Evolutionary conservation across 768 basidiomycete genomes (phyloP).

Genomic region (Suillus subaureus): DNA sequence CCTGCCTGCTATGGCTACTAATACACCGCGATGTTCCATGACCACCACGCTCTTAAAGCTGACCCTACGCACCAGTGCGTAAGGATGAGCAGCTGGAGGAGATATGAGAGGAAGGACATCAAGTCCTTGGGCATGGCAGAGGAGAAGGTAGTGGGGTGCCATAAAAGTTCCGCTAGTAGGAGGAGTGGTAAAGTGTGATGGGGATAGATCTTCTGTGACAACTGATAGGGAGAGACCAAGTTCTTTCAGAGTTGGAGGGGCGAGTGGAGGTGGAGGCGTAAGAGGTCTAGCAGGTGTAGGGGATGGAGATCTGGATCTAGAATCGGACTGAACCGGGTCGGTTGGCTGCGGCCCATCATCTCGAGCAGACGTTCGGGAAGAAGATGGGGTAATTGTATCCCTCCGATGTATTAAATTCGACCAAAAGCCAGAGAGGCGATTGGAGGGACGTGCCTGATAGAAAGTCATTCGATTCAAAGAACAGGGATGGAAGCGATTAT

Average conservation of each 20-base stretch:
- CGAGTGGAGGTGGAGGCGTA: slow-evolving; percentile 73
- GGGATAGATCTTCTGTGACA: slow-evolving; percentile 67
- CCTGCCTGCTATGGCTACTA: slow-evolving; percentile 88
- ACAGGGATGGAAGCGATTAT: slow-evolving; percentile 6
- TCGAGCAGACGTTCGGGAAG: slow-evolving; percentile 30
- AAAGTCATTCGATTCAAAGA: slow-evolving; percentile 11
- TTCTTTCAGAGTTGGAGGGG: slow-evolving; percentile 71
- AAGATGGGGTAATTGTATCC: slow-evolving; percentile 42
- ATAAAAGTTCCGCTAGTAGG: slow-evolving; percentile 81
- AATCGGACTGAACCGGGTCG: slow-evolving; percentile 31
- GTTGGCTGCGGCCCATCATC: slow-evolving; percentile 34
- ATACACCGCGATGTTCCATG: slow-evolving; percentile 88
- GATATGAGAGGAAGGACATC: slow-evolving; percentile 81
- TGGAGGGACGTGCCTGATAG: slow-evolving; percentile 60
- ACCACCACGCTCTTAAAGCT: slow-evolving; percentile 87
- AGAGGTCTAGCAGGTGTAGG: slow-evolving; percentile 53
- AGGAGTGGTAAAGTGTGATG: slow-evolving; percentile 76
- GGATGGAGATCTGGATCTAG: slow-evolving; percentile 55
- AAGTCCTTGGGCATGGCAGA: slow-evolving; percentile 85
- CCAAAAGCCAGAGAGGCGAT: slow-evolving; percentile 85
- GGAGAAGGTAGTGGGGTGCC: slow-evolving; percentile 76
- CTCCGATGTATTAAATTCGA: slow-evolving; percentile 76
- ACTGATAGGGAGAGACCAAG: slow-evolving; percentile 73
- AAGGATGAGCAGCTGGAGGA: slow-evolving; percentile 76
- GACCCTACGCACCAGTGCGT: slow-evolving; percentile 80